Base-by-base conservation (phyloP, 148 eudicot species). In the Gaultheria prostrata region DNA sequence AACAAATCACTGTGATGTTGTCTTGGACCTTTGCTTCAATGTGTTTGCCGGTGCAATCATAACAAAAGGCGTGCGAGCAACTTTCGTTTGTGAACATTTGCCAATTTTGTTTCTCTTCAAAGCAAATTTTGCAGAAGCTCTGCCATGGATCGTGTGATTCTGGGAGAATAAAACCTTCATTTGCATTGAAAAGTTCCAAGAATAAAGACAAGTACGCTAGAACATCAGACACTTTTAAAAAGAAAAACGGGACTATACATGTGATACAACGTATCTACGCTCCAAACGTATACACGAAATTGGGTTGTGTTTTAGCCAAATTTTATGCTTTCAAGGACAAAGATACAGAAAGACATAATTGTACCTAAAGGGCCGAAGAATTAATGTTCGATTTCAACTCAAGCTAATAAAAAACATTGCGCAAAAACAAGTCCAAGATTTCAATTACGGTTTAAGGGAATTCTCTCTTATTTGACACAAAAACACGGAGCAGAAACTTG, bases 61-160 rank as follows among this genome's bases (percentile, higher is more conserved):
- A 48, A 46, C 91, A 89, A 54, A 87, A 89, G 1, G 89, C 78
- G 79, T 89, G 89, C 48, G 87, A 81, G n/a, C 91, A 87, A 3
- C 12, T 63, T 11, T 76, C 51, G 54, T 86, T 87, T 59, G 13
- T 74, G 73, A 85, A 87, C 87, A 87, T 89, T 54, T 79, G 84
- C 82, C 80, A 67, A 73, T 32, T 70, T 48, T 79, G 87, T 49
- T 57, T 79, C 70, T 79, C 50, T 72, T 89, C 91, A 21, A 89
- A 85, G 56, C 91, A 89, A 71, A 89, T 89, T 33, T 61, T 83
- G 73, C 91, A 89, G 70, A 71, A 56, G 73, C 24, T 50, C 30
- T 76, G 30, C 0, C 54, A 33, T 74, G 65, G 28, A 8, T 15
- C 65, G 20, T 77, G 15, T 32, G 67, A 53, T 56, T 78, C 67